These are phyloP conservation scores for Thuja plicata DNA, from an alignment of 83 land plant species.

Conservation along the genomic window DNA sequence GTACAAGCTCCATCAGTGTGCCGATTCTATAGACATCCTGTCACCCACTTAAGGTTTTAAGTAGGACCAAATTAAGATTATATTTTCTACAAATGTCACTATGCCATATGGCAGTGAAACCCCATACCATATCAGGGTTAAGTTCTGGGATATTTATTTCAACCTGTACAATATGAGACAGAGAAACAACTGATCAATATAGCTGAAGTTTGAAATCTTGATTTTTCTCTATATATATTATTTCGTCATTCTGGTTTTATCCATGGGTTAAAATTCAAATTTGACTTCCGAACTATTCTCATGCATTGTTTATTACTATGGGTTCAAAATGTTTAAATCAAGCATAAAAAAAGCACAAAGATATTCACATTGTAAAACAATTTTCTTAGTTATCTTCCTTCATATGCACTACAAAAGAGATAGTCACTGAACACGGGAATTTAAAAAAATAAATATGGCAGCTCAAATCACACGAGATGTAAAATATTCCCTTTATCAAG, in stretches of 20 bases:
- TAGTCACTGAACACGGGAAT: not conserved
- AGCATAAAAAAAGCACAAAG: not conserved
- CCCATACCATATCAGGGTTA: conserved; percentile 93
- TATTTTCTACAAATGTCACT: not conserved
- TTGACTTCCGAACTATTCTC: not conserved
- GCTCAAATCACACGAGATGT: not conserved
- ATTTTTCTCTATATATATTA: not conserved
- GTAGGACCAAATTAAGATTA: not conserved
- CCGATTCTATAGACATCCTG: conserved; percentile 99
- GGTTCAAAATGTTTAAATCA: not conserved
- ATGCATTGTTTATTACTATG: not conserved
- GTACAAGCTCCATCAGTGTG: conserved; percentile 89
- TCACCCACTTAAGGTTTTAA: conserved; percentile 17
- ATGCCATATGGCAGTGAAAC: not conserved
- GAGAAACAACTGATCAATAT: conserved; percentile 7
- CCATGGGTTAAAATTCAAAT: not conserved
- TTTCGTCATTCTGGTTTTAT: not conserved
- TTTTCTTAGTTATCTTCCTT: not conserved
- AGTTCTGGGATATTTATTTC: conserved; percentile 94
- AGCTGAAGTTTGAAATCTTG: not conserved
- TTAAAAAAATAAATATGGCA: not conserved
- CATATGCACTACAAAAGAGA: not conserved
- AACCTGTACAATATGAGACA: conserved; percentile 40
- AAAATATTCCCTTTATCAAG: not conserved
- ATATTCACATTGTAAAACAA: not conserved